Percentiles rank a stretch among this genome's conserved stretches.
phyloP scores from a whole-genome alignment of 495 filamentous ascomycete species.

The Xanthoparmelia taractica region DNA sequence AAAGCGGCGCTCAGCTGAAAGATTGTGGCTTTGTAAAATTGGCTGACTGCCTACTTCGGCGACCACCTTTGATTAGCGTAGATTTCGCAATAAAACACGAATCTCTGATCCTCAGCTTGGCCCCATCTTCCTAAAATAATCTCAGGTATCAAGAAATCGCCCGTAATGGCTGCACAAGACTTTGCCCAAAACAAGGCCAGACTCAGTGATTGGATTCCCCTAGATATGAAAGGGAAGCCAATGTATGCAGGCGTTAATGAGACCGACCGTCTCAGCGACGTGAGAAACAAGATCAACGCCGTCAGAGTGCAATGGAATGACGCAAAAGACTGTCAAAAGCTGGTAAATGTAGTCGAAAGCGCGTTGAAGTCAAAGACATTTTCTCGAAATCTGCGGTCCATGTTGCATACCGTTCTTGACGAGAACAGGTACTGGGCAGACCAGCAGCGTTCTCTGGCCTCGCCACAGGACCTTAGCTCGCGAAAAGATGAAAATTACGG shows the following conservation, averaged over 20 bases:
- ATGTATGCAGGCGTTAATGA: constrained; percentile 6
- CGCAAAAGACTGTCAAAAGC: not conserved
- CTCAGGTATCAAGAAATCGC: not conserved
- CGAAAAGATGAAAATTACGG: constrained; percentile 2
- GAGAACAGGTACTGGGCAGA: constrained; percentile 1
- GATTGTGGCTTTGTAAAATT: too few relatives aligned
- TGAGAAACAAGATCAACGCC: constrained; percentile 1
- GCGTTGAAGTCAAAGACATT: not conserved
- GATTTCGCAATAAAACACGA: too few relatives aligned
- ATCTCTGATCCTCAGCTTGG: too few relatives aligned
- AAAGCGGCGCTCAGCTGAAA: too few relatives aligned
- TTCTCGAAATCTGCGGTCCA: constrained; percentile 2
- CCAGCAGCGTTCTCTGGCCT: not conserved
- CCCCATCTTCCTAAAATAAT: not conserved
- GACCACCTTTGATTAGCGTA: too few relatives aligned
- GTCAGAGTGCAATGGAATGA: constrained; percentile 8
- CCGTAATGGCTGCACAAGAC: not conserved
- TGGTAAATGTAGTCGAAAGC: not conserved
- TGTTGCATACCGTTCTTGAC: not conserved
- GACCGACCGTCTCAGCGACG: not conserved
- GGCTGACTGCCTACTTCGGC: too few relatives aligned
- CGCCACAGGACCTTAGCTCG: not conserved
- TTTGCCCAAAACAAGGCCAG: not conserved
- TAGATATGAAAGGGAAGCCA: constrained; percentile 8
- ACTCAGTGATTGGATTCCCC: constrained; percentile 9